Conservation (phyloP, 495 filamentous ascomycete genomes). For the Daldinia bambusicola region DNA sequence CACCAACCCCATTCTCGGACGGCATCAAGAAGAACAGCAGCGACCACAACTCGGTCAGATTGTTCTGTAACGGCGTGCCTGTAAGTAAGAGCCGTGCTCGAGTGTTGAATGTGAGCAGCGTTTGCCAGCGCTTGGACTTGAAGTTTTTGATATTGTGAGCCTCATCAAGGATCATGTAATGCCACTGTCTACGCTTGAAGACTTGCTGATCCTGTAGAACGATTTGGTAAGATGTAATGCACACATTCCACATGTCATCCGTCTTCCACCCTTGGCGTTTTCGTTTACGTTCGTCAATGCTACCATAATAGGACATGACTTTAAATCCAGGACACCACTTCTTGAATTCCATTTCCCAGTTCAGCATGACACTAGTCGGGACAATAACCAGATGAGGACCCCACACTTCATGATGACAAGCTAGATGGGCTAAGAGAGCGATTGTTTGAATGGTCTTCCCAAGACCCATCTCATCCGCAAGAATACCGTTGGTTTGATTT, state of each 20-base stretch:
- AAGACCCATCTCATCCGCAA: slow-evolving; percentile 99
- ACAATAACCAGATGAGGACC: slow-evolving; percentile 96
- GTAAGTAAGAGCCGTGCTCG: slow-evolving; percentile 88
- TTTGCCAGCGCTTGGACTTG: slow-evolving; percentile 96
- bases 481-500: slow-evolving; percentile 94
- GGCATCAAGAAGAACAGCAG: slow-evolving; percentile 96
- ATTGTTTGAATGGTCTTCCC: slow-evolving; percentile 99
- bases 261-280: slow-evolving; percentile 93
- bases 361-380: slow-evolving; percentile 97
- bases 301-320: slow-evolving; percentile 96
- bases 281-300: slow-evolving; percentile 86
- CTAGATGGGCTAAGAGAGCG: slow-evolving; percentile 90
- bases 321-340: slow-evolving; percentile 99
- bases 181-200: slow-evolving; percentile 94
- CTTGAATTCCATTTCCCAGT: slow-evolving; percentile 99
- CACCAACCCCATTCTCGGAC: slow-evolving; percentile 83
- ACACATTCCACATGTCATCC: slow-evolving; percentile 92
- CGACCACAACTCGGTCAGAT: slow-evolving; percentile 96
- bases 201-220: slow-evolving; percentile 92
- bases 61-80: slow-evolving; percentile 96
- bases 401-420: slow-evolving; percentile 91
- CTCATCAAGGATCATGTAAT: slow-evolving; percentile 98
- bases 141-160: slow-evolving; percentile 99
- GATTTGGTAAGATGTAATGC: slow-evolving; percentile 96
- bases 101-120: slow-evolving; percentile 89